Evolutionary conservation across 805 yeast genomes (phyloP).

Genomic region (Yarrowia sp.): DNA sequence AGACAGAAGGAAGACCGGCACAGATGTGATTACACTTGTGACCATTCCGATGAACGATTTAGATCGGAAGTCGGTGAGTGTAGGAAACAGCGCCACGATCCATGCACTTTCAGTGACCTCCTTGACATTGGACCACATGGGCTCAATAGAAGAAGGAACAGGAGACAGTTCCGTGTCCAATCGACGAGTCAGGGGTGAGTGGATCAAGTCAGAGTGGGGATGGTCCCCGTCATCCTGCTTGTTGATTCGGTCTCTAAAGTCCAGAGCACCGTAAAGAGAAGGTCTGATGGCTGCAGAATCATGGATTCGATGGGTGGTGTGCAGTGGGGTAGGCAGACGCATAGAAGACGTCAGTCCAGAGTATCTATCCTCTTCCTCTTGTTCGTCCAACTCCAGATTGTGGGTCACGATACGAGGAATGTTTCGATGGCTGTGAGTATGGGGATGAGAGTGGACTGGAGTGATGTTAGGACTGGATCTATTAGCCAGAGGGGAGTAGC

Average conservation of each 20-base stretch:
- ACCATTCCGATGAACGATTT: constrained; percentile 30
- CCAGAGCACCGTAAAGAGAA: constrained; percentile 44
- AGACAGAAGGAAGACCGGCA: constrained; percentile 38
- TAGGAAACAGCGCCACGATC: constrained; percentile 30
- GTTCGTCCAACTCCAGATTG: constrained; percentile 21
- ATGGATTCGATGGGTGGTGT: not conserved
- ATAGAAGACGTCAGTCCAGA: constrained; percentile 30
- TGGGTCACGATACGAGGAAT: constrained; percentile 16
- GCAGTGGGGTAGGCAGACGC: constrained; percentile 23
- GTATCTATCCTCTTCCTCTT: constrained; percentile 33
- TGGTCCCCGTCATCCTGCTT: constrained; percentile 10
- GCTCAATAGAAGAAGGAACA: not conserved
- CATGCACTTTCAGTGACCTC: constrained; percentile 13
- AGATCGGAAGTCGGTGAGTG: constrained; percentile 29
- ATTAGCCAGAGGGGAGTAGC: not conserved
- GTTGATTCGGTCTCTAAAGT: constrained; percentile 37
- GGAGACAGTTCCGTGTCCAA: not conserved
- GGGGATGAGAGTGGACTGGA: constrained; percentile 1
- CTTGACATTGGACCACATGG: constrained; percentile 9
- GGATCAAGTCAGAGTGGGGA: not conserved
- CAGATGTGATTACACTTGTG: constrained; percentile 31
- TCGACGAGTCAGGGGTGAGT: not conserved
- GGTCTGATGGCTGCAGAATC: constrained; percentile 37
- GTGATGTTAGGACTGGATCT: not conserved
- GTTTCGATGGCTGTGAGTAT: constrained; percentile 1